These are phyloP conservation scores for Sanguinoderma infundibulare DNA, from an alignment of 1,284 basidiomycete genomes.

Conservation along the genomic window DNA sequence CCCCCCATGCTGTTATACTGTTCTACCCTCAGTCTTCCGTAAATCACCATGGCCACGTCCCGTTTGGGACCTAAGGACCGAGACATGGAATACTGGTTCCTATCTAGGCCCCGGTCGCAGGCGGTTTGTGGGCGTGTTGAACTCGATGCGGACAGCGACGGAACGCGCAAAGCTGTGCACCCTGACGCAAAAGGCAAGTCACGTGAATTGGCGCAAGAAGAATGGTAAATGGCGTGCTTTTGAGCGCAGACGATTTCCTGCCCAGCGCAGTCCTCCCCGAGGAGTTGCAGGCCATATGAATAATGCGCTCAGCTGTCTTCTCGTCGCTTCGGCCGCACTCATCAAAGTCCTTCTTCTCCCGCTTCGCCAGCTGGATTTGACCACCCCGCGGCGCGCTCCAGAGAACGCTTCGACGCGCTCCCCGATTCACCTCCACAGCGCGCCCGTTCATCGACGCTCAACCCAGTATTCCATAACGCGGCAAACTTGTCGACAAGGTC, in stretches of 20 bases:
- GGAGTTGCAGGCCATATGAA: slow-evolving; percentile 2
- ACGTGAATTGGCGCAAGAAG: slow-evolving; percentile 26
- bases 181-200: slow-evolving; percentile 9
- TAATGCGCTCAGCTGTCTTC: not conserved
- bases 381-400: not conserved
- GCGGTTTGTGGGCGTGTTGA: not conserved
- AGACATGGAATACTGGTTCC: not conserved
- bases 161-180: not conserved
- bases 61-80: not conserved
- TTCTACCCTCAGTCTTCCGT: no score
- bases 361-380: not conserved
- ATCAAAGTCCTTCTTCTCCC: not conserved
- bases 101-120: not conserved
- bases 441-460: slow-evolving; percentile 10
- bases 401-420: not conserved
- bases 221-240: slow-evolving; percentile 24
- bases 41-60: no score
- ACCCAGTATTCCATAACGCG: slow-evolving; percentile 15
- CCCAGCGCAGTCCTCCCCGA: slow-evolving; percentile 10
- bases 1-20: no score
- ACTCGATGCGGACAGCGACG: not conserved
- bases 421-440: not conserved
- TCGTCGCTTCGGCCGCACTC: not conserved
- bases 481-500: slow-evolving; percentile 5
- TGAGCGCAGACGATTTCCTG: slow-evolving; percentile 20